Conservation (phyloP, 768 basidiomycete species). For the Auricularia cornea region DNA sequence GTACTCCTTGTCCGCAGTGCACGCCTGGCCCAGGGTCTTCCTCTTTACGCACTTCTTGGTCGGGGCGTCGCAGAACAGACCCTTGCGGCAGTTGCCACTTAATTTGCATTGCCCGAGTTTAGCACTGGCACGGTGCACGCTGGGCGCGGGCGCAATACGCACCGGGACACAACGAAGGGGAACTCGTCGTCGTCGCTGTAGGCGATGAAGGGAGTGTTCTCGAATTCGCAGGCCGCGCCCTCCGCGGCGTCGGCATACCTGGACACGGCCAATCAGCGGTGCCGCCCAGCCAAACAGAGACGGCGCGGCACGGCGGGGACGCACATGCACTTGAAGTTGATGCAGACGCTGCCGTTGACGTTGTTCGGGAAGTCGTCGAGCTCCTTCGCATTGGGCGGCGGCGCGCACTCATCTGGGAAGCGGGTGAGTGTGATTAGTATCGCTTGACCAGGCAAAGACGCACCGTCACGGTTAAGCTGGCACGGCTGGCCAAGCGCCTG, state of each 20-base stretch:
- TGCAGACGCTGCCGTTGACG: slow-evolving; percentile 74
- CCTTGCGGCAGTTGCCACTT: slow-evolving; percentile 66
- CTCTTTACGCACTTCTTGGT: slow-evolving; percentile 47
- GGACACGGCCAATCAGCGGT: neutral
- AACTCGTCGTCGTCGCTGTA: slow-evolving; percentile 54
- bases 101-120: neutral
- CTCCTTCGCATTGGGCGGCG: slow-evolving; percentile 52
- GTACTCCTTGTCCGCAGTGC: slow-evolving; percentile 48
- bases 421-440: too few relatives aligned
- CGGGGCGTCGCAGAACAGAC: slow-evolving; percentile 67
- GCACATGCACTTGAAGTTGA: slow-evolving; percentile 77
- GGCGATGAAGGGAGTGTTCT: slow-evolving; percentile 73
- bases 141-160: slow-evolving; percentile 8
- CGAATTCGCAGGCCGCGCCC: slow-evolving; percentile 54
- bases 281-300: slow-evolving; percentile 1
- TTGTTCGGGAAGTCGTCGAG: slow-evolving; percentile 49
- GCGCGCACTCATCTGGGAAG: slow-evolving; percentile 69
- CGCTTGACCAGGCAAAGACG: too few relatives aligned
- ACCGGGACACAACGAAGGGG: slow-evolving; percentile 78
- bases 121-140: neutral
- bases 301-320: slow-evolving; percentile 14
- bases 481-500: slow-evolving; percentile 58
- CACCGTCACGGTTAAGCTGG: slow-evolving; percentile 84
- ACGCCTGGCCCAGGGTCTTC: slow-evolving; percentile 50
- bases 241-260: slow-evolving; percentile 76